Percentiles rank a stretch among this genome's conserved stretches.
These are phyloP conservation scores for Cryptosporidium ubiquitum DNA, from an alignment of 169 alveolate genomes.

Conservation along the genomic window DNA sequence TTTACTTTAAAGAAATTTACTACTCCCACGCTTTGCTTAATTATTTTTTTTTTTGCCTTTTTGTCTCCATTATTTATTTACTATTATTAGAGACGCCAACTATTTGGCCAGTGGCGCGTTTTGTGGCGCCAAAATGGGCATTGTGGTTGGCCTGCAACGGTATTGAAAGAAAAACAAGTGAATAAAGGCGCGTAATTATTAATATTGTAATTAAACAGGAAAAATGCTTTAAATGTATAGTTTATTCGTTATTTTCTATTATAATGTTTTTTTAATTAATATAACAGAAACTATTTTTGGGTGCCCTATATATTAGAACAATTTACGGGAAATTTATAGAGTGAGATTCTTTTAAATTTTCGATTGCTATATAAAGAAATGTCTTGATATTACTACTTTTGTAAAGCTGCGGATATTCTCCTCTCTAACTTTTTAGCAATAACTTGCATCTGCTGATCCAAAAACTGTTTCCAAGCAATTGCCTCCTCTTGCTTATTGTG, in stretches of 20 bases:
- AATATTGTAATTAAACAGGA: neutral
- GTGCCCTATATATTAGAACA: neutral
- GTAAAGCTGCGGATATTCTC: slow-evolving; percentile 64
- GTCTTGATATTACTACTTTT: slow-evolving; percentile 7
- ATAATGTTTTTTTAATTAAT: neutral
- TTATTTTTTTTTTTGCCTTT: slow-evolving; percentile 4
- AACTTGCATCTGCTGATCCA: slow-evolving; percentile 66
- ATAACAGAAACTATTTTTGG: neutral
- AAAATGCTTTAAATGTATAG: neutral
- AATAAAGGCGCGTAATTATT: neutral
- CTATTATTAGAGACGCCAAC: slow-evolving; percentile 50
- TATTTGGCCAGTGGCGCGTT: neutral
- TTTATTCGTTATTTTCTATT: neutral
- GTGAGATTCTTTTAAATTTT: neutral
- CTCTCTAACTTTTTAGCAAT: slow-evolving; percentile 67
- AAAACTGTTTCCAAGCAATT: slow-evolving; percentile 59
- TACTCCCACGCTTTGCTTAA: neutral
- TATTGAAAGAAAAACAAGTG: neutral
- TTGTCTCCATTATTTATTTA: slow-evolving; percentile 38
- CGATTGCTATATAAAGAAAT: neutral
- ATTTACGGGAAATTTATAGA: neutral
- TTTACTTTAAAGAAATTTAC: neutral
- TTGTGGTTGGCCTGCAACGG: neutral
- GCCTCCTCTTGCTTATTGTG: slow-evolving; percentile 65
- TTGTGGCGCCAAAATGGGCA: neutral